Conservation (phyloP, 2,329 filamentous ascomycete genomes). For the Lecanicillium sp. region DNA sequence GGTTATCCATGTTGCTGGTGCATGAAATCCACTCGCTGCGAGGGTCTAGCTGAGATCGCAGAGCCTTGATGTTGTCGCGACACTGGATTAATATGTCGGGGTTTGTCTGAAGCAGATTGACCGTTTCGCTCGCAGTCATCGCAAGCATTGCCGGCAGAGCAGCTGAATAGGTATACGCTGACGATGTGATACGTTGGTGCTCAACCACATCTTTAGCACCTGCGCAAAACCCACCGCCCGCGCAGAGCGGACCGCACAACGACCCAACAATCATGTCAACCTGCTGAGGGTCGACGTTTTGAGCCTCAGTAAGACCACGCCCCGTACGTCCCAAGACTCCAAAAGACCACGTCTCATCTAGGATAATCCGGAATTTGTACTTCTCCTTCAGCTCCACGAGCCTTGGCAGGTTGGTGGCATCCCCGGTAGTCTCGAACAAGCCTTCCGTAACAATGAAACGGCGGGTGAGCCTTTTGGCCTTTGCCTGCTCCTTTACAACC, state of each 20-base stretch:
- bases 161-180: constrained; percentile 92
- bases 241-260: constrained; percentile 80
- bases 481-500: constrained; percentile 78
- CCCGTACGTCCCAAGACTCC: constrained; percentile 88
- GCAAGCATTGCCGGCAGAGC: constrained; percentile 89
- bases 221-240: constrained; percentile 92
- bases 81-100: constrained; percentile 73
- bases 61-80: constrained; percentile 77
- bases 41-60: constrained; percentile 83
- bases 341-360: constrained; percentile 97
- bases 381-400: constrained; percentile 89
- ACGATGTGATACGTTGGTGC: constrained; percentile 89
- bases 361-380: constrained; percentile 96
- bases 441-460: constrained; percentile 96
- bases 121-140: constrained; percentile 89
- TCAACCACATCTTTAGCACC: constrained; percentile 87
- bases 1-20: constrained; percentile 76
- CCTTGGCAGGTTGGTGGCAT: constrained; percentile 76
- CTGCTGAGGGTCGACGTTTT: constrained; percentile 88
- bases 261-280: constrained; percentile 98
- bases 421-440: constrained; percentile 84
- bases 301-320: constrained; percentile 86
- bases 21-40: constrained; percentile 88
- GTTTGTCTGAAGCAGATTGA: constrained; percentile 77
- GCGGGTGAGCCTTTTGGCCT: constrained; percentile 78